phyloP scores from a whole-genome alignment of 2,329 filamentous ascomycete genomes.

The Penicillium sp. region DNA sequence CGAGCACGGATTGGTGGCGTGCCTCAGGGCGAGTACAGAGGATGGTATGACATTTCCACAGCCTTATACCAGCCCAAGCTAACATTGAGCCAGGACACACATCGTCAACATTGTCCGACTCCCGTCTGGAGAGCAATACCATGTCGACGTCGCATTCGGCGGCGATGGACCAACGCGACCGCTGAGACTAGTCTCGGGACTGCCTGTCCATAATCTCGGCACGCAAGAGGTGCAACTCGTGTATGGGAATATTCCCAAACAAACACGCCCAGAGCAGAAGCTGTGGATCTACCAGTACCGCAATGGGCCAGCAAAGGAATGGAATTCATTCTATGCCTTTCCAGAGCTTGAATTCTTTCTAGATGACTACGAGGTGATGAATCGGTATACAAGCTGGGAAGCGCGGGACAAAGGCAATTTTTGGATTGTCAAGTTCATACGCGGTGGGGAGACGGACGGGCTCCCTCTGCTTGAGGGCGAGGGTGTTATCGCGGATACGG shows the following conservation, averaged over 20 bases:
- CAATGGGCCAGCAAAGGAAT: slow-evolving; percentile 36
- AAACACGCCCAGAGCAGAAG: slow-evolving; percentile 41
- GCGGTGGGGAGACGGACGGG: slow-evolving; percentile 20
- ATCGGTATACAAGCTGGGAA: slow-evolving; percentile 38
- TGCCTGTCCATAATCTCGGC: slow-evolving; percentile 53
- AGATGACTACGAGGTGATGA: slow-evolving; percentile 44
- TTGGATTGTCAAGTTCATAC: slow-evolving; percentile 43
- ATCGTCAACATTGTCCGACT: slow-evolving; percentile 60
- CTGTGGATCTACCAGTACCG: slow-evolving; percentile 57
- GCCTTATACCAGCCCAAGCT: not conserved
- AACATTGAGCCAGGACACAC: slow-evolving; percentile 47
- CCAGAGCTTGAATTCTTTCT: slow-evolving; percentile 42
- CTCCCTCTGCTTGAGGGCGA: slow-evolving; percentile 13
- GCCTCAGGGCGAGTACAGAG: slow-evolving; percentile 29
- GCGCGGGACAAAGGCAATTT: slow-evolving; percentile 35
- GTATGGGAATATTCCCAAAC: slow-evolving; percentile 51
- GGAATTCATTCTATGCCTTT: slow-evolving; percentile 49
- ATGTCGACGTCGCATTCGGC: slow-evolving; percentile 62
- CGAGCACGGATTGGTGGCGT: slow-evolving; percentile 26
- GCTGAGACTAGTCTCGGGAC: slow-evolving; percentile 50
- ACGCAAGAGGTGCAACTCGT: slow-evolving; percentile 58
- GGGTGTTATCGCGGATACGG: not conserved
- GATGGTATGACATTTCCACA: slow-evolving; percentile 19
- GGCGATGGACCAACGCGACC: slow-evolving; percentile 62
- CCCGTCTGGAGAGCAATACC: slow-evolving; percentile 49